Conservation (phyloP, 2,329 filamentous ascomycete genomes). For the Xylaria sp. region DNA sequence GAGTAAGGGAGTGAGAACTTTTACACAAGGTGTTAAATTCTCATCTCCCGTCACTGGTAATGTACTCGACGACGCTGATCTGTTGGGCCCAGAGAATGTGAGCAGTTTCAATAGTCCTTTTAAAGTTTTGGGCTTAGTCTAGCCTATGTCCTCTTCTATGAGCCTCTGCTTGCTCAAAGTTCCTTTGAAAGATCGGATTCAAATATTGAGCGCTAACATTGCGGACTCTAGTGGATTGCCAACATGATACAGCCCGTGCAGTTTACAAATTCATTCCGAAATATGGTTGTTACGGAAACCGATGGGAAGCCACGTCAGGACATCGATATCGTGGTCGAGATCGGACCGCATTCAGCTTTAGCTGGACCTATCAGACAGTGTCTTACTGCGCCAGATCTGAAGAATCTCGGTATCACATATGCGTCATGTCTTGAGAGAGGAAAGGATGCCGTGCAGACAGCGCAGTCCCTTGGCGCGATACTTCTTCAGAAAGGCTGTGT, state of each 20-base stretch:
- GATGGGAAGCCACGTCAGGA: not conserved
- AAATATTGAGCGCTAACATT: not conserved
- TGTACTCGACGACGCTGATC: conserved; percentile 7
- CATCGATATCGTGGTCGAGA: conserved; percentile 26
- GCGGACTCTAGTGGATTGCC: conserved; percentile 28
- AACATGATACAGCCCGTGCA: conserved; percentile 45
- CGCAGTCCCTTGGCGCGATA: not conserved
- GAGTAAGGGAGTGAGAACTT: conserved; percentile 1
- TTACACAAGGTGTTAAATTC: conserved; percentile 12
- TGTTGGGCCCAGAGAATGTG: conserved; percentile 13
- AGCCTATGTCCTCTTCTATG: not conserved
- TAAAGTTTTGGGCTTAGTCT: not conserved
- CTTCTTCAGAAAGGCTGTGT: conserved; percentile 30
- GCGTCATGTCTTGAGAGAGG: conserved; percentile 31
- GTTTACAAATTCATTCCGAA: conserved; percentile 42
- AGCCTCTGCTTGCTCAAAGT: not conserved
- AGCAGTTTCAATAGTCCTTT: not conserved
- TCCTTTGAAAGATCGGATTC: not conserved
- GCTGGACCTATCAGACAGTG: conserved; percentile 49
- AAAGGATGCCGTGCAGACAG: conserved; percentile 33
- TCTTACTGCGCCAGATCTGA: conserved; percentile 3
- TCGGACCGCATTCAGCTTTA: conserved; percentile 52
- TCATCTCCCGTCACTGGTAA: conserved; percentile 31
- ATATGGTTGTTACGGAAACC: conserved; percentile 31
- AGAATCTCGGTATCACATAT: conserved; percentile 33